Evolutionary conservation across 1,284 basidiomycete species (phyloP), one percentile per base, ranked within the genome.

Genomic region (Sanghuangporus weigelae): DNA sequence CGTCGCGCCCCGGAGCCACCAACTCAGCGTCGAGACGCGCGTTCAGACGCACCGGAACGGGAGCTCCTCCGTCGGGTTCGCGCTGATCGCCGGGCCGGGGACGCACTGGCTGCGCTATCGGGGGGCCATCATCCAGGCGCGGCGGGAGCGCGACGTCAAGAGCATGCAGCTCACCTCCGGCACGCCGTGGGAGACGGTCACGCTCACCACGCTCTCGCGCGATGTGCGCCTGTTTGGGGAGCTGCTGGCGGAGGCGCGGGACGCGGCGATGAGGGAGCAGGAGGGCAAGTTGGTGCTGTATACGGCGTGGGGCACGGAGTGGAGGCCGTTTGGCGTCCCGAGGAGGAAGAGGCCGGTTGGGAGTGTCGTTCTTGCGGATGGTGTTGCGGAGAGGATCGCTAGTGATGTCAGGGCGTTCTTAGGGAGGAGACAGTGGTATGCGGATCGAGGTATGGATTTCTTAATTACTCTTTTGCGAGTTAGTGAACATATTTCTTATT

Each of bases 281-380:
- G 93, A 98, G 74, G 96, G 96, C 56, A 96, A 96, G 73, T 93
- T 97, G 21, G 90, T 98, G 62, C 92, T 99, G 66, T 94, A 96
- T 70, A 98, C 95, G 0, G 93, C 96, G 8, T 97, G 96, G 93
- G 95, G 95, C 0, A 89, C 89, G 19, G 96, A 98, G 73, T 99
- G 97, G 97, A 83, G 87, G 62, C 95, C 93, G 3, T 99, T 99
- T 72, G 97, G 97, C 4, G 89, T 92, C 69, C 96, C 97, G 23
- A 81, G 96, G 59, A 80, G 89, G 64, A 95, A 96, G 73, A 81
- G 97, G 48, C 90, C 96, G 42, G 75, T 99, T 53, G 82, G 86
- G 38, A 97, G 95, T 68, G 97, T 99, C n/a, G 92, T 99, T 1
- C 81, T 99, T 2, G 88, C 86, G 44, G 76, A 87, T 23, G 95